Conservation (phyloP, 352 stramenopile species). For the Phytophthora sp. region DNA sequence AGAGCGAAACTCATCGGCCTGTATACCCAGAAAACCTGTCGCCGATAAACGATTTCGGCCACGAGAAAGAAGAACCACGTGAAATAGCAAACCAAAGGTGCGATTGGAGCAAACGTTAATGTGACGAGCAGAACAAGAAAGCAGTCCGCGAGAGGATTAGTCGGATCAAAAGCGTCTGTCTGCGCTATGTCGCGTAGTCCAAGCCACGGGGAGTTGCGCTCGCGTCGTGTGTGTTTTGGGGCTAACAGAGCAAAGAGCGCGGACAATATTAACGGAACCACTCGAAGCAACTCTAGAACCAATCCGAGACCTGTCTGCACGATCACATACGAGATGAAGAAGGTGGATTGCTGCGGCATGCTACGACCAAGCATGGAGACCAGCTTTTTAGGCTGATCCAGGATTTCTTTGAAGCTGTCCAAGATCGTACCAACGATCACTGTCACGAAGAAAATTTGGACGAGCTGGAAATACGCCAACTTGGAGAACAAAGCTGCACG, state of each 20-base stretch:
- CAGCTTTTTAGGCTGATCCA: slow-evolving; percentile 72
- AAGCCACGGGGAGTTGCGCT: slow-evolving; percentile 62
- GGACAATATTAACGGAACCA: slow-evolving; percentile 56
- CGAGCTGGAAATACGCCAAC: slow-evolving; percentile 80
- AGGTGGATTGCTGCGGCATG: slow-evolving; percentile 84
- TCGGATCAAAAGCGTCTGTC: slow-evolving; percentile 69
- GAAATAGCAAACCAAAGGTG: slow-evolving; percentile 81
- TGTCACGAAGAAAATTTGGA: slow-evolving; percentile 86
- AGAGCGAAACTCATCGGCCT: slow-evolving; percentile 55
- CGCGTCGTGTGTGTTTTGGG: slow-evolving; percentile 64
- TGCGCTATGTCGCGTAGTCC: slow-evolving; percentile 55
- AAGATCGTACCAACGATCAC: slow-evolving; percentile 80
- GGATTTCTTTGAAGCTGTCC: slow-evolving; percentile 72
- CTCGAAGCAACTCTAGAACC: slow-evolving; percentile 65
- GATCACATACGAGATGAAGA: slow-evolving; percentile 87
- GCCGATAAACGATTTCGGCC: slow-evolving; percentile 73
- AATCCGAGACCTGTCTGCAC: slow-evolving; percentile 67
- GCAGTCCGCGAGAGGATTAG: slow-evolving; percentile 56
- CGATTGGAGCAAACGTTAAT: slow-evolving; percentile 81
- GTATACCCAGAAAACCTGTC: slow-evolving; percentile 79
- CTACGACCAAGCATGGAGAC: slow-evolving; percentile 75
- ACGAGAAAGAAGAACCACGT: slow-evolving; percentile 73
- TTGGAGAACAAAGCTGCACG: slow-evolving; percentile 75
- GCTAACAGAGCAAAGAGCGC: slow-evolving; percentile 59
- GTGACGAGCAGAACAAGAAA: slow-evolving; percentile 79